phyloP scores from a whole-genome alignment of 805 yeast genomes.

The Metahyphopichia silvanorum region DNA sequence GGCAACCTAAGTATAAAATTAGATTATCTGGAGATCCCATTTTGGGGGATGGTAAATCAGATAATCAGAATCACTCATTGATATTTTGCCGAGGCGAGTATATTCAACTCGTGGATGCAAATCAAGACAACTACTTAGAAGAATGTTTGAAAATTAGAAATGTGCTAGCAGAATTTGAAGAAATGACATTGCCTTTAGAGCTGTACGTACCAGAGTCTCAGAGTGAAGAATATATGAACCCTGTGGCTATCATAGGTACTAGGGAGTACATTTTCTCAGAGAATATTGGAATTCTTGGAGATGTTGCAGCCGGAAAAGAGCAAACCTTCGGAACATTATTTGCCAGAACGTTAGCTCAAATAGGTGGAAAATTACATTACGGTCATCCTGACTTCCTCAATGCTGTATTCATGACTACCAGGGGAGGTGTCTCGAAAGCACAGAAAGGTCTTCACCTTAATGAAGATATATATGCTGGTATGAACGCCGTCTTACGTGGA shows the following conservation, averaged over 20 bases:
- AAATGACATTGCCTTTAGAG: conserved; percentile 47
- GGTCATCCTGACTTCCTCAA: conserved; percentile 88
- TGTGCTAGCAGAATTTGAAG: conserved; percentile 80
- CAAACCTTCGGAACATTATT: conserved; percentile 85
- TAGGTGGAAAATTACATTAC: conserved; percentile 83
- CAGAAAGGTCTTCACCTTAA: conserved; percentile 83
- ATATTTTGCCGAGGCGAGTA: conserved; percentile 84
- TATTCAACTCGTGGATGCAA: conserved; percentile 80
- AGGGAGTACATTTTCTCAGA: conserved; percentile 86
- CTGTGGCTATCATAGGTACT: conserved; percentile 85
- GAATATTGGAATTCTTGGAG: conserved; percentile 82
- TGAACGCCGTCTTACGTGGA: conserved; percentile 79
- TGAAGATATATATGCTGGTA: conserved; percentile 88
- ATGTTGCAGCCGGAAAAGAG: conserved; percentile 88
- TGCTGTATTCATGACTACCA: conserved; percentile 71
- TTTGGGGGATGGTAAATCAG: conserved; percentile 86
- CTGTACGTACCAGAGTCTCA: conserved; percentile 18
- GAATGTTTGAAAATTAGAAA: conserved; percentile 83
- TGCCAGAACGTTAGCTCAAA: conserved; percentile 78
- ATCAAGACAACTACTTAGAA: conserved; percentile 82
- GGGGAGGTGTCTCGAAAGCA: conserved; percentile 88
- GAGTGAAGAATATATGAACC: conserved; percentile 31
- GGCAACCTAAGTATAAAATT: conserved; percentile 53
- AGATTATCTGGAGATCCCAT: conserved; percentile 82
- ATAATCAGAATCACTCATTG: conserved; percentile 78